Base-by-base conservation (phyloP, 768 basidiomycete species). In the Leccinum uliginosum region DNA sequence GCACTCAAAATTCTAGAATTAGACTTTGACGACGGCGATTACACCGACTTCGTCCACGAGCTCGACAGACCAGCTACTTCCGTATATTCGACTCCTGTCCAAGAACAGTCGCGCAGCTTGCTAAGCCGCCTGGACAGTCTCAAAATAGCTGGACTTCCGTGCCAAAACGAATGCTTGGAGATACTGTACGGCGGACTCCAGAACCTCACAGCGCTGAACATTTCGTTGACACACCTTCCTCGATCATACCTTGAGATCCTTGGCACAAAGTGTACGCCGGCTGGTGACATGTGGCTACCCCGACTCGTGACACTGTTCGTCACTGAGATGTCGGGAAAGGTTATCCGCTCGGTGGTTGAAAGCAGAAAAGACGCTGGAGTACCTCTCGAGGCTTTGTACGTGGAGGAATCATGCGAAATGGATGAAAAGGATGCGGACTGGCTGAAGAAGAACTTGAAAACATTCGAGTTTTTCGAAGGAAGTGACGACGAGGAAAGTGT, bases 1-100 rank as follows among this genome's bases (percentile, higher is more conserved):
- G 62, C 64, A 27, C 65, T 80, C 32, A 65, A 60, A 55, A 61
- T 57, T 29, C 70, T 81, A 49, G 63, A 74, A 6, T 75, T 90
- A n/a, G 80, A 86, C 61, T 80, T 83, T 55, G 79, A 83, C 49
- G 66, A 73, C 1, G 76, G 74, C 17, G 86, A 89, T 59, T 86
- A 77, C 63, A 75, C 75, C 6, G 71, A 75, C 0, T 73, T 89
- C 53, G 74, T 80, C 27, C 57, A 65, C 32, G 74, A 76, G 50
- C 75, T 89, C 27, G 61, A 51, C 9, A 53, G 58, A 48, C 70
- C 68, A 10, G 51, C 64, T 10, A 53, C 58, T 4, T 60, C 56
- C 3, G 1, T 50, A 23, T 67, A 76, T 17, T 63, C 55, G 5
- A 76, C 78, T 1, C 67, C 73, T 38, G 71, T 73, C 4, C 72